phyloP scores from a whole-genome alignment of 2,329 filamentous ascomycete genomes.

The Hypoxylon sp. region DNA sequence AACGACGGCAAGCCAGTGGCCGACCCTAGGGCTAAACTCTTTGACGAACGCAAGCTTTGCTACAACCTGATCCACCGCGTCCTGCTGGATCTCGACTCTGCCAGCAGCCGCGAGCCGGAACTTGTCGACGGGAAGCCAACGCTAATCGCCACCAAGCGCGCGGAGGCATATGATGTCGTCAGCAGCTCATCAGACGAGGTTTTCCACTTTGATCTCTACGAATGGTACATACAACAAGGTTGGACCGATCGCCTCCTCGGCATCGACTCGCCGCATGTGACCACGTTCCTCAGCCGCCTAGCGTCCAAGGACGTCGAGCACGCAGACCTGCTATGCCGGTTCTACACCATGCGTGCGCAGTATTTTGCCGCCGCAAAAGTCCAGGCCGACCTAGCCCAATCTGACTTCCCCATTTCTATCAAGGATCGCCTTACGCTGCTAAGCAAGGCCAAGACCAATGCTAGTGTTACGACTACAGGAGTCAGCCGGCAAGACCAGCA shows the following conservation, averaged over 20 bases:
- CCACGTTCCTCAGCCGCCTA: conserved; percentile 83
- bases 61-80: conserved; percentile 90
- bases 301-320: conserved; percentile 76
- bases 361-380: conserved; percentile 90
- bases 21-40: conserved; percentile 74
- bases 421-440: conserved; percentile 89
- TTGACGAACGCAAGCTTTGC: conserved; percentile 75
- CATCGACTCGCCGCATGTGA: conserved; percentile 84
- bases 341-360: conserved; percentile 83
- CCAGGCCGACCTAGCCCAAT: conserved; percentile 82
- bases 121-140: conserved; percentile 81
- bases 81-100: conserved; percentile 77
- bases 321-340: conserved; percentile 91
- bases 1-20: conserved; percentile 78
- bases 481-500: conserved; percentile 84
- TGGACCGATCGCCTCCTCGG: conserved; percentile 86
- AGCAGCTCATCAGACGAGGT: conserved; percentile 89
- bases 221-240: conserved; percentile 90
- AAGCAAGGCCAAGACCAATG: conserved; percentile 89
- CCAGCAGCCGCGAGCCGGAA: conserved; percentile 72
- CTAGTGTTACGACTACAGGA: conserved; percentile 80
- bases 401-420: conserved; percentile 80
- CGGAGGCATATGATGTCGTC: conserved; percentile 90
- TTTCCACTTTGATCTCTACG: conserved; percentile 95
- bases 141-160: conserved; percentile 76